Base-by-base conservation (phyloP, 495 filamentous ascomycete genomes). In the Aspergillus sparsus region DNA sequence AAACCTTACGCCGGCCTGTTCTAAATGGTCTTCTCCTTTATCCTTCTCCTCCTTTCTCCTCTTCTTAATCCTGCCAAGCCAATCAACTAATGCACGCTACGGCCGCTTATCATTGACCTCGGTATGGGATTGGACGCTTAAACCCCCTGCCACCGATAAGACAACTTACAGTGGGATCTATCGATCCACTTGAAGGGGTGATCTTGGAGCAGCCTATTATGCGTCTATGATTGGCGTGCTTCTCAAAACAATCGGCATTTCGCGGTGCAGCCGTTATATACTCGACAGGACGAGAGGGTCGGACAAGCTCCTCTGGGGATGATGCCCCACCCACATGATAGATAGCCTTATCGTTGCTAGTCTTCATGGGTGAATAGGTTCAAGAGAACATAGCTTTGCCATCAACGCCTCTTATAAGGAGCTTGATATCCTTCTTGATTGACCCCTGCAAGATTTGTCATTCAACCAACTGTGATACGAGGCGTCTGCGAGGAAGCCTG, bases 71-170 rank as follows among this genome's bases (percentile, higher is more conserved):
- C 57, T 15, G 21, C 37, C 35, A 16, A 42, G 39, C 57, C 57
- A 35, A 37, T 11, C 16, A 21, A 45, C 57, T 60, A 60, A 33
- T 31, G 7, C 27, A 21, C 57, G 41, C 49, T 34, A 60, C 39
- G 11, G 57, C 39, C 36, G 53, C 57, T 53, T 60, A 60, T 60
- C 57, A 53, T 53, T 31, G 12, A 16, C 11, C 32, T 15, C n/a
- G 45, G 53, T 13, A 56, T 66, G 64, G 69, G 63, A 71, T 68
- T 70, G 69, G 69, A 61, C 67, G 60, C 62, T 67, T 45, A 5
- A 9, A n/a, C 33, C 13, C 41, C 46, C 12, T n/a, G 33, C 7
- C 16, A 3, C 21, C 42, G 46, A 58, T 58, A 58, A 58, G 46
- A 42, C 18, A 46, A 8, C 31, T 27, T 27, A 27, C 21, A 27